Evolutionary conservation across 176 grass and related monocot species (phyloP).

Genomic region (Cenchrus fungigraminus): DNA sequence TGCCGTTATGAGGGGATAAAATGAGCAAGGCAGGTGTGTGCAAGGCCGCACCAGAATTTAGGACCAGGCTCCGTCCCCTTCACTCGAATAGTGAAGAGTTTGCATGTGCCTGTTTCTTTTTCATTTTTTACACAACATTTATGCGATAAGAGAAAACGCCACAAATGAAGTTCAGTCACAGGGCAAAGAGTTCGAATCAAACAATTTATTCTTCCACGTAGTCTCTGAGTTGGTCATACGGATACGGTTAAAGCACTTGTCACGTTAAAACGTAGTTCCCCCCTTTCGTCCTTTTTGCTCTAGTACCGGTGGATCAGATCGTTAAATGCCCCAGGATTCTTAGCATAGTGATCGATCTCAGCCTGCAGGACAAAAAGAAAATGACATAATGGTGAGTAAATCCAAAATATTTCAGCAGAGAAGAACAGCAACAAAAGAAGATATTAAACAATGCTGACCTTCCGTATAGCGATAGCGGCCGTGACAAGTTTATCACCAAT

Average conservation of each 20-base stretch:
- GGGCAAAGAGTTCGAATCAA: constrained; percentile 5
- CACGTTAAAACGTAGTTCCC: not conserved
- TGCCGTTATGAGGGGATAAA: not conserved
- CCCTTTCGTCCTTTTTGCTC: not conserved
- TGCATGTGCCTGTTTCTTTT: not conserved
- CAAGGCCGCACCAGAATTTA: not conserved
- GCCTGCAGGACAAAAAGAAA: constrained; percentile 50
- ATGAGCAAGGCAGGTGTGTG: not conserved
- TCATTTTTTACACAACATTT: not conserved
- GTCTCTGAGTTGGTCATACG: not conserved
- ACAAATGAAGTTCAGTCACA: not conserved
- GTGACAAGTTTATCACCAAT: constrained; percentile 82
- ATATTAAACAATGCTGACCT: constrained; percentile 49
- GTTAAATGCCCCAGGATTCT: constrained; percentile 61
- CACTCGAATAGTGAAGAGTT: no score
- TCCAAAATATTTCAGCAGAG: not conserved
- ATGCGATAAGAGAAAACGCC: not conserved
- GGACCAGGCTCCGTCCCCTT: no score
- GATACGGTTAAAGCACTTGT: not conserved
- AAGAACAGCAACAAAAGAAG: not conserved
- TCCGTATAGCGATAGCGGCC: constrained; percentile 71
- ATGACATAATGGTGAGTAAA: not conserved
- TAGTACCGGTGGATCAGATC: constrained; percentile 90
- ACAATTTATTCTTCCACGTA: not conserved
- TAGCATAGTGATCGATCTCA: constrained; percentile 72